Percentiles rank a stretch among this genome's conserved stretches.
phyloP scores from a whole-genome alignment of 1,284 basidiomycete genomes.

The Trichosporon sp. region DNA sequence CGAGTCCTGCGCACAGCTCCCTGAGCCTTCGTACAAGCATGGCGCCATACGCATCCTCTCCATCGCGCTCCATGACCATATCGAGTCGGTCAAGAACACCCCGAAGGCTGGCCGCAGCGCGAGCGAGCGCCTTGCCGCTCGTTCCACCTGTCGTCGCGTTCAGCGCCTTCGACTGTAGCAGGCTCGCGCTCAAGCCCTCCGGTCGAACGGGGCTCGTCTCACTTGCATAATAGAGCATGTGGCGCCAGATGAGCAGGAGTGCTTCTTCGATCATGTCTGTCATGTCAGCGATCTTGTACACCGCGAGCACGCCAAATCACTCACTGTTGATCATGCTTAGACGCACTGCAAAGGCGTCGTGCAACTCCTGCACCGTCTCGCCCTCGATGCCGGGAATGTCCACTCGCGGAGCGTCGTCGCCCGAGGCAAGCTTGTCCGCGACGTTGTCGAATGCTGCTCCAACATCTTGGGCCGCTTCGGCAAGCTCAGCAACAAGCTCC shows the following conservation, averaged over 20 bases:
- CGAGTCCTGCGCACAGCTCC: conserved; percentile 38
- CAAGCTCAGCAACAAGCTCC: conserved; percentile 31
- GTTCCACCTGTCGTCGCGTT: conserved; percentile 20
- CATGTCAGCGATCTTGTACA: conserved; percentile 1
- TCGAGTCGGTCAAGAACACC: conserved; percentile 43
- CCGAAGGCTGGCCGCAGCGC: conserved; percentile 34
- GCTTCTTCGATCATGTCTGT: conserved; percentile 74
- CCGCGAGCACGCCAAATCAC: background rate
- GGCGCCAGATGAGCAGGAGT: conserved; percentile 77
- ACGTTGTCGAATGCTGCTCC: conserved; percentile 29
- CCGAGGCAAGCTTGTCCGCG: conserved; percentile 25
- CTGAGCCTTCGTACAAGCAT: conserved; percentile 42
- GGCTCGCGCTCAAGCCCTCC: conserved; percentile 26
- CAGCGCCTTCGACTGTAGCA: conserved; percentile 25
- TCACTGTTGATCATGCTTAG: conserved; percentile 12
- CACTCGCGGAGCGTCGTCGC: conserved; percentile 16
- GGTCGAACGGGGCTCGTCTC: conserved; percentile 35
- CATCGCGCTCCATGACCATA: conserved; percentile 29
- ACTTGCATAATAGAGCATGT: conserved; percentile 57
- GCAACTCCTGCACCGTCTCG: conserved; percentile 14
- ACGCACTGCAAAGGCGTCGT: conserved; percentile 8
- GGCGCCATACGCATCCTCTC: conserved; percentile 33
- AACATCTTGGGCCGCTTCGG: conserved; percentile 30
- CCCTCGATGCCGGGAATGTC: conserved; percentile 10
- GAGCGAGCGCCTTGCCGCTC: conserved; percentile 30